Conservation (phyloP, 2,329 filamentous ascomycete species). For the Fusarium buxicola region DNA sequence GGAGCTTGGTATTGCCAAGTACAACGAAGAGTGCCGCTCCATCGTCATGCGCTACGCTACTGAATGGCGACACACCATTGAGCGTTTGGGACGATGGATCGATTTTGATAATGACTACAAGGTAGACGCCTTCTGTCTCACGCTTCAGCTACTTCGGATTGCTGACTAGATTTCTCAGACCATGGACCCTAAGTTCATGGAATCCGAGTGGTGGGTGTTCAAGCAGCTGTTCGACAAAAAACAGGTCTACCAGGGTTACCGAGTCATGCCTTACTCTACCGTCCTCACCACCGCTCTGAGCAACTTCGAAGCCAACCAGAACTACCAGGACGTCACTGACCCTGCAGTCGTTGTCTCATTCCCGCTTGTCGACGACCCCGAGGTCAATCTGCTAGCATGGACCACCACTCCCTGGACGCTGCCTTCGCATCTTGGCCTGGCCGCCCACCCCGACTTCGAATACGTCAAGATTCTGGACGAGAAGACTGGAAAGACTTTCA, state of each 20-base stretch:
- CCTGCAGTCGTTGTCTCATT: constrained; percentile 91
- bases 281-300: constrained; percentile 89
- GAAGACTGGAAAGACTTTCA: constrained; percentile 83
- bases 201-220: constrained; percentile 97
- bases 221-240: constrained; percentile 92
- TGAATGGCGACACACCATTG: constrained; percentile 90
- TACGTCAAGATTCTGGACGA: constrained; percentile 90
- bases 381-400: constrained; percentile 84
- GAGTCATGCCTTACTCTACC: constrained; percentile 96
- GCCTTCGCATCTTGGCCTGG: constrained; percentile 82
- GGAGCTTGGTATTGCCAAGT: constrained; percentile 86
- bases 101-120: constrained; percentile 99
- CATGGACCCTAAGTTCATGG: constrained; percentile 97
- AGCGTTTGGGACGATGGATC: constrained; percentile 92
- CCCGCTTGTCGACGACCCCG: constrained; percentile 81
- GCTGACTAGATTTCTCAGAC: constrained; percentile 65
- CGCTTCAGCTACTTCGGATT: background rate
- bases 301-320: constrained; percentile 94
- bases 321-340: constrained; percentile 93
- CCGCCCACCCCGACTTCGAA: constrained; percentile 84
- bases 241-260: constrained; percentile 88
- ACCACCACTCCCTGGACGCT: constrained; percentile 91
- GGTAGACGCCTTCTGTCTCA: constrained; percentile 54
- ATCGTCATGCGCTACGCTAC: constrained; percentile 92
- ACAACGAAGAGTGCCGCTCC: constrained; percentile 90